phyloP scores from a whole-genome alignment of 2,329 filamentous ascomycete genomes.

The Leptographium radiaticola region DNA sequence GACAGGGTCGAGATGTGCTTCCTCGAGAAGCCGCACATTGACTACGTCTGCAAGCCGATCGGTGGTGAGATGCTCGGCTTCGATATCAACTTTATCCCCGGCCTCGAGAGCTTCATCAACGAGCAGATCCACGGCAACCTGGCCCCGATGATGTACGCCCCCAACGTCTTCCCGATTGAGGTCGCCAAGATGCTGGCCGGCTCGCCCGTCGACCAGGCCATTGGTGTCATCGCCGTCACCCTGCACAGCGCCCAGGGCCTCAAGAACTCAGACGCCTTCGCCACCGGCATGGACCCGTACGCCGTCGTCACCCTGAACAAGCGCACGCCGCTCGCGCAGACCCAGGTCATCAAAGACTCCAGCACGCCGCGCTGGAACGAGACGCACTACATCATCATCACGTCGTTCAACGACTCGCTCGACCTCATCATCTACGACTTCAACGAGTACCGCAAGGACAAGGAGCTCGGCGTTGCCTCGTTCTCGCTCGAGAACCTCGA shows the following conservation, averaged over 20 bases:
- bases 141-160: constrained; percentile 94
- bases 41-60: constrained; percentile 96
- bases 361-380: constrained; percentile 89
- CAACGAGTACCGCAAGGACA: constrained; percentile 94
- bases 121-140: constrained; percentile 93
- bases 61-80: constrained; percentile 93
- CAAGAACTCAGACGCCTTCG: constrained; percentile 91
- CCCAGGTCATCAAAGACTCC: constrained; percentile 77
- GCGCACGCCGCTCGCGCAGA: constrained; percentile 68
- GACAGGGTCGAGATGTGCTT: constrained; percentile 94
- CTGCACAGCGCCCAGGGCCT: constrained; percentile 83
- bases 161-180: constrained; percentile 96
- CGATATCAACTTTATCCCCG: constrained; percentile 98
- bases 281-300: constrained; percentile 85
- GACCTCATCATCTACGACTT: constrained; percentile 81
- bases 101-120: constrained; percentile 82
- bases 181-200: constrained; percentile 97
- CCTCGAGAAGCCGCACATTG: constrained; percentile 74
- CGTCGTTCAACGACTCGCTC: constrained; percentile 75
- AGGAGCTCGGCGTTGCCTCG: constrained; percentile 77
- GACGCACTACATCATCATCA: constrained; percentile 89
- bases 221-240: constrained; percentile 84
- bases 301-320: constrained; percentile 73
- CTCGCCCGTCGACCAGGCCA: constrained; percentile 85
- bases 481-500: constrained; percentile 78